Percentiles rank a stretch among this genome's conserved stretches.
phyloP scores from a whole-genome alignment of 805 yeast species.

The Candida takata region DNA sequence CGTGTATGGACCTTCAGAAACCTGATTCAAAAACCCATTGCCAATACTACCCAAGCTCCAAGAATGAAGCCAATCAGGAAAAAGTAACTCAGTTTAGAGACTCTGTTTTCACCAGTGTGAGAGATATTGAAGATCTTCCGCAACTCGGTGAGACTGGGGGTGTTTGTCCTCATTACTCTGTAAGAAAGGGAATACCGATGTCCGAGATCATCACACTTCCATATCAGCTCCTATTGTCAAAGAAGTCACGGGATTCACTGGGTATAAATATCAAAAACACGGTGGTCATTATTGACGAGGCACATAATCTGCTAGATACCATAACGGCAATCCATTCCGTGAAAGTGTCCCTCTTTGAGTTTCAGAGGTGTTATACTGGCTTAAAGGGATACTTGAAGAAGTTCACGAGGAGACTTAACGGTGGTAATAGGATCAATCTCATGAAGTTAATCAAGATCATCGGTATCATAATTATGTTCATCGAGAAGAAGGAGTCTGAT shows the following conservation, averaged over 20 bases:
- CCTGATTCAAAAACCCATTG: conserved; percentile 30
- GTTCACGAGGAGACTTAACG: conserved; percentile 58
- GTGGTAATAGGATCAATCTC: conserved; percentile 65
- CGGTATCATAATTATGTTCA: conserved; percentile 42
- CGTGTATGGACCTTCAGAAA: conserved; percentile 66
- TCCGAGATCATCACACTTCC: conserved; percentile 82
- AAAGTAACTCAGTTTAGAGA: conserved; percentile 38
- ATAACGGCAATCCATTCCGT: conserved; percentile 64
- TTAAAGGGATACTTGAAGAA: conserved; percentile 49
- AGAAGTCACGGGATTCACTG: conserved; percentile 52
- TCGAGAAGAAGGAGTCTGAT: conserved; percentile 24
- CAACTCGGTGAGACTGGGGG: conserved; percentile 47
- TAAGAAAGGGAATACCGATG: conserved; percentile 45
- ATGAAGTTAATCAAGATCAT: conserved; percentile 56
- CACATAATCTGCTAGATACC: conserved; percentile 81
- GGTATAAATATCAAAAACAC: conserved; percentile 54
- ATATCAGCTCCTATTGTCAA: conserved; percentile 64
- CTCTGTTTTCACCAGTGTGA: conserved; percentile 38
- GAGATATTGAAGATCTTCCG: conserved; percentile 67
- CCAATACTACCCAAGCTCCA: conserved; percentile 31
- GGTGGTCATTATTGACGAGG: conserved; percentile 82
- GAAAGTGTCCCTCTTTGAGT: conserved; percentile 42
- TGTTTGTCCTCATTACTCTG: conserved; percentile 79
- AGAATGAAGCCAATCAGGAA: conserved; percentile 20
- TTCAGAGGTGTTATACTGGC: conserved; percentile 38